phyloP scores from a whole-genome alignment of 306 rosid species.

The Mimosa bimucronata region DNA sequence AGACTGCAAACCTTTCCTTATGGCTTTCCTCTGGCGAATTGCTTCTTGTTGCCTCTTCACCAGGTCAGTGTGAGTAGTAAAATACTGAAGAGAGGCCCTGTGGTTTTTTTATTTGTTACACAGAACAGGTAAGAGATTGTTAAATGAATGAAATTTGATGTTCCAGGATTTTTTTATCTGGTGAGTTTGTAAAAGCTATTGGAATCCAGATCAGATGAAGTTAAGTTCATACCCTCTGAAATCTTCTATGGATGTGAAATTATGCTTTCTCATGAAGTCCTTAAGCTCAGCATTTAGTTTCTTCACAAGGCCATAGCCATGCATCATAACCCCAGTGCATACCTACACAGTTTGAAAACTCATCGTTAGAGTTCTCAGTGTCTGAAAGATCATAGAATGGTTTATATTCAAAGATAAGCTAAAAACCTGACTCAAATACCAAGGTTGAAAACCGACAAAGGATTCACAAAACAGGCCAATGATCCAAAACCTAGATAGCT shows the following conservation, averaged over 20 bases:
- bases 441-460: too few relatives aligned
- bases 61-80: conserved; percentile 89
- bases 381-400: neutral
- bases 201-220: conserved; percentile 21
- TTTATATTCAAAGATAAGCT: neutral
- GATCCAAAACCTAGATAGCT: neutral
- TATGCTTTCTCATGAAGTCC: conserved; percentile 87
- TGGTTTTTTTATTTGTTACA: conserved; percentile 31
- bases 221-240: conserved; percentile 76
- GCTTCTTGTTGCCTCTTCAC: conserved; percentile 89
- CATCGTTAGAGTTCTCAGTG: neutral
- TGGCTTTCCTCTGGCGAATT: conserved; percentile 79
- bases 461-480: neutral
- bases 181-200: neutral
- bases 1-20: conserved; percentile 77
- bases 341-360: conserved; percentile 53
- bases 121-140: neutral
- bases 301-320: conserved; percentile 94
- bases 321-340: conserved; percentile 99
- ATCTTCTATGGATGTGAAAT: conserved; percentile 84
- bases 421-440: neutral
- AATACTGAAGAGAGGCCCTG: conserved; percentile 85
- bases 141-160: neutral
- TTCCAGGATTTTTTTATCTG: neutral
- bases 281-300: conserved; percentile 75